A percentile compares a stretch with the other conserved stretches of the same genome.
phyloP scores from a whole-genome alignment of 495 filamentous ascomycete genomes.

The Tuber borchii region DNA sequence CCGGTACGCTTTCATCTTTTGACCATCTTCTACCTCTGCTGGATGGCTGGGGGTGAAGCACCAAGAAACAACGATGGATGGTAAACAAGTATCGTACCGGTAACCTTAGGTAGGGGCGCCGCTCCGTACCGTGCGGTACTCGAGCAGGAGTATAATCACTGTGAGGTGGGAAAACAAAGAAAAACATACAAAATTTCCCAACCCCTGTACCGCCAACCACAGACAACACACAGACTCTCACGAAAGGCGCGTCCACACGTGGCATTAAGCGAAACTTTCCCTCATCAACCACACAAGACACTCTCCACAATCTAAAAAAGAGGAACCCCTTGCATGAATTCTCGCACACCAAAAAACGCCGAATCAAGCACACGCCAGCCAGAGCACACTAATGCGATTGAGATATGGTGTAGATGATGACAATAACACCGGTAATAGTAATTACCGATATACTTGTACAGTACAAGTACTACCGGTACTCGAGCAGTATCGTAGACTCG shows the following conservation, averaged over 20 bases:
- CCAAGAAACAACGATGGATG: background rate
- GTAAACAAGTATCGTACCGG: background rate
- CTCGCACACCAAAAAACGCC: background rate
- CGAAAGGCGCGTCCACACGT: background rate
- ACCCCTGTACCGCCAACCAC: background rate
- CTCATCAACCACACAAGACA: background rate
- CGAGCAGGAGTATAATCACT: background rate
- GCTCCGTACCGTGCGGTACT: background rate
- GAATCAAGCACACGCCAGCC: background rate
- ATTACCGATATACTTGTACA: background rate
- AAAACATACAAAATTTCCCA: background rate
- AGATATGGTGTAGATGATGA: background rate
- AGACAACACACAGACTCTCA: background rate
- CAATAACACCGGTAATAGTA: background rate
- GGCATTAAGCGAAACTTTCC: background rate
- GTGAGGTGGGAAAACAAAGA: background rate
- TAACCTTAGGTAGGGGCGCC: too few species aligned
- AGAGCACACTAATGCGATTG: background rate
- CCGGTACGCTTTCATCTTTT: background rate
- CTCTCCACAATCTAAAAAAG: background rate
- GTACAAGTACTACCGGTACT: too few species aligned
- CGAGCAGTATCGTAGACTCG: background rate
- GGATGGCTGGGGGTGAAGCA: background rate
- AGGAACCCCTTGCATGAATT: background rate
- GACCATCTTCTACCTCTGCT: background rate